Evolutionary conservation across 495 filamentous ascomycete species (phyloP).

Genomic region (Glarea lozoyensis): DNA sequence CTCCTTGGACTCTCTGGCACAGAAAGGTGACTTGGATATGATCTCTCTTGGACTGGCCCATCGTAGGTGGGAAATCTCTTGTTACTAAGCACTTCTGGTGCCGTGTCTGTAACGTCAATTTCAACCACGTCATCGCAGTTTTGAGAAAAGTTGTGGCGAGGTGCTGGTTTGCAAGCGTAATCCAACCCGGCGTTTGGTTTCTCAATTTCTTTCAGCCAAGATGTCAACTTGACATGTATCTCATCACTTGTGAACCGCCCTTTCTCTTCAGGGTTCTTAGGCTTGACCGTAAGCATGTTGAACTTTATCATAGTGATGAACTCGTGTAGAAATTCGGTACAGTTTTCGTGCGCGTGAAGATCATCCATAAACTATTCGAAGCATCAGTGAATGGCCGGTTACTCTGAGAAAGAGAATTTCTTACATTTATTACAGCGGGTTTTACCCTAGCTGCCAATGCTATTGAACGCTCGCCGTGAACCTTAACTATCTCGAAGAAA

Average conservation of each 20-base stretch:
- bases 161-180: neutral
- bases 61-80: neutral
- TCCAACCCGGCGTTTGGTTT: no score
- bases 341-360: neutral
- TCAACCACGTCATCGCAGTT: neutral
- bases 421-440: no score
- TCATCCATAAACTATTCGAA: neutral
- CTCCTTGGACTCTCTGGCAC: neutral
- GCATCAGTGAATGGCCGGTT: no score
- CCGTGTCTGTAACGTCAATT: neutral
- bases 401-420: no score
- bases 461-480: no score
- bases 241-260: neutral
- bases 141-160: neutral
- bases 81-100: neutral
- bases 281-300: neutral
- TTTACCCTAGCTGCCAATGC: no score
- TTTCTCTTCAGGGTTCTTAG: neutral
- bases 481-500: no score
- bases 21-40: neutral
- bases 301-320: neutral
- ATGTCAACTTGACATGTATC: neutral
- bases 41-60: neutral
- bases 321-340: neutral
- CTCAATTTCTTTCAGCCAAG: neutral